phyloP scores from a whole-genome alignment of 495 filamentous ascomycete species.

The Aspergillus nidulans region DNA sequence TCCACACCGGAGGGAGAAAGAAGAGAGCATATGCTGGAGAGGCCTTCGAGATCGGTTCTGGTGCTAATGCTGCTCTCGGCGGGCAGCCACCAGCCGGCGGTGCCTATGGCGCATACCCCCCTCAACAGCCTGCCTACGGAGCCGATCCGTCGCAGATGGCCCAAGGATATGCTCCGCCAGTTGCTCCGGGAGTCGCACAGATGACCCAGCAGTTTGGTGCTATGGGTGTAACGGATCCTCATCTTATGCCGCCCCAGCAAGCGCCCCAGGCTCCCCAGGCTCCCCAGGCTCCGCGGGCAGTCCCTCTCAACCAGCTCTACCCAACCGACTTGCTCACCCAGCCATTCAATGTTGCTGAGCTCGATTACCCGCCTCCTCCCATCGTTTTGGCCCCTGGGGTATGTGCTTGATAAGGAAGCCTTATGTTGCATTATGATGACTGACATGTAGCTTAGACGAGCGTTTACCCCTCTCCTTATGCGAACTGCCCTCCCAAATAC shows the following conservation, averaged over 20 bases:
- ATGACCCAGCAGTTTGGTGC: slow-evolving; percentile 80
- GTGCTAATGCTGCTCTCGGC: slow-evolving; percentile 74
- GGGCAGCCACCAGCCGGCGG: slow-evolving; percentile 52
- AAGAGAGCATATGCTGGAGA: slow-evolving; percentile 91
- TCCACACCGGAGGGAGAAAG: slow-evolving; percentile 60
- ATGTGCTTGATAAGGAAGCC: slow-evolving; percentile 31
- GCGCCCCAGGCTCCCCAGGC: slow-evolving; percentile 48
- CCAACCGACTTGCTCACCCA: slow-evolving; percentile 87
- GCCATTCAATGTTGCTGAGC: slow-evolving; percentile 88
- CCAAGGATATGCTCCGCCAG: slow-evolving; percentile 56
- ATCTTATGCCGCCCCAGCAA: slow-evolving; percentile 50
- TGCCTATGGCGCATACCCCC: slow-evolving; percentile 54
- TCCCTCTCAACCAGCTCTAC: slow-evolving; percentile 79
- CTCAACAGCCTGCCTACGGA: slow-evolving; percentile 54
- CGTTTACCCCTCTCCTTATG: slow-evolving; percentile 84
- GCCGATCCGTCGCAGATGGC: slow-evolving; percentile 44
- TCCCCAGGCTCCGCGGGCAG: slow-evolving; percentile 50
- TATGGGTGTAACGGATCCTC: slow-evolving; percentile 66
- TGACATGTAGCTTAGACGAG: slow-evolving; percentile 59
- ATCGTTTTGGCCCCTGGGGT: slow-evolving; percentile 91
- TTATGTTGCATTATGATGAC: slow-evolving; percentile 6
- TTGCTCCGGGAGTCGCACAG: slow-evolving; percentile 57
- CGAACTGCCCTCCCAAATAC: slow-evolving; percentile 92
- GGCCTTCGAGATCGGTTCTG: slow-evolving; percentile 87
- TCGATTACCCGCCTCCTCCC: slow-evolving; percentile 87